Percentiles rank a stretch among this genome's conserved stretches.
Evolutionary conservation across 2,329 filamentous ascomycete species (phyloP).

Genomic region (Neonectria sp.): DNA sequence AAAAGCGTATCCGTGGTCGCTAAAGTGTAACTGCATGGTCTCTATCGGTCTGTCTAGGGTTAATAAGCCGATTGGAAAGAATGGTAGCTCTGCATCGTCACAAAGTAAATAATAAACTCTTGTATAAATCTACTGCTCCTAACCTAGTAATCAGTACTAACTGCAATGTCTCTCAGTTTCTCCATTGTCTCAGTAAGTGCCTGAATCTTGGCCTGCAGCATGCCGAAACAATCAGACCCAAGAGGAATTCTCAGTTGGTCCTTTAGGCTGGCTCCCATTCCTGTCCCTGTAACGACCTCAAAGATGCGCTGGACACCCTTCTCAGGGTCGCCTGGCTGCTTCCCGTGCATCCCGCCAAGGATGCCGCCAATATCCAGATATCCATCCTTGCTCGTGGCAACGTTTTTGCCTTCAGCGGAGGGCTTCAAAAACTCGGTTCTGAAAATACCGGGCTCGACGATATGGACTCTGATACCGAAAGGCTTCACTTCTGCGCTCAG

Average conservation of each 20-base stretch:
- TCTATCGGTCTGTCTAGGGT: no score
- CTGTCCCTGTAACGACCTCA: slow-evolving; percentile 19
- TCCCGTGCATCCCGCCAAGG: slow-evolving; percentile 5
- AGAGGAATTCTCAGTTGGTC: slow-evolving; percentile 10
- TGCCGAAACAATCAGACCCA: slow-evolving; percentile 6
- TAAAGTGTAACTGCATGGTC: no score
- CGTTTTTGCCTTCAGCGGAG: slow-evolving; percentile 17
- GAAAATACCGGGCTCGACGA: slow-evolving; percentile 64
- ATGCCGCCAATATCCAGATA: slow-evolving; percentile 9
- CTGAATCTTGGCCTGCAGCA: slow-evolving; percentile 5
- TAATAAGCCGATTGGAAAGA: no score
- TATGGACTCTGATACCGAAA: slow-evolving; percentile 57
- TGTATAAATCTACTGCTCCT: neutral
- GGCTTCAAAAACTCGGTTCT: slow-evolving; percentile 58
- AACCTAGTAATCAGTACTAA: neutral
- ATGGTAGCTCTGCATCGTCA: no score
- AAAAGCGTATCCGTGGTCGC: no score
- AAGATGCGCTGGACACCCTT: slow-evolving; percentile 16
- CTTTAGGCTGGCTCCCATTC: neutral
- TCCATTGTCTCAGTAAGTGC: neutral
- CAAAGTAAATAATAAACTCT: no score
- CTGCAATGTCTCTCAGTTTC: neutral
- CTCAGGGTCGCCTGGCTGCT: slow-evolving; percentile 16
- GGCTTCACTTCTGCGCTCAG: slow-evolving; percentile 56
- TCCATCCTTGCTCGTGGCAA: neutral